Percentiles rank a stretch among this genome's conserved stretches.
These are phyloP conservation scores for Populus tomentosa DNA, from an alignment of 441 rosid genomes.

Conservation along the genomic window DNA sequence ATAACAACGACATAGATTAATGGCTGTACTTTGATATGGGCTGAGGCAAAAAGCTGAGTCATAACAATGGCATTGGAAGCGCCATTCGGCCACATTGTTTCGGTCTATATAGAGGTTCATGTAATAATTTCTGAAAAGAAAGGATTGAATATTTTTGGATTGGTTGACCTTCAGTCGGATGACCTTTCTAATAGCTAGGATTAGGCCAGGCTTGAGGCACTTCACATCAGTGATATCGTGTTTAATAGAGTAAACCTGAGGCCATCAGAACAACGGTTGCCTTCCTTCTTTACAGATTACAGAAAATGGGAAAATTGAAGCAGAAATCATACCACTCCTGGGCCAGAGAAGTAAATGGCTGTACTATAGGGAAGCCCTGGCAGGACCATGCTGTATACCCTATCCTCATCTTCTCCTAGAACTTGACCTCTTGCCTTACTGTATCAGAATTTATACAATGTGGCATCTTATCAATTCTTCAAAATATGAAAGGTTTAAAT, in stretches of 20 bases:
- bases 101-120: too few relatives aligned
- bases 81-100: too few relatives aligned
- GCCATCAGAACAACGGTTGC: slow-evolving; percentile 8
- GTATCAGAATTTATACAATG: slow-evolving; percentile 9
- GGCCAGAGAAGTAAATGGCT: slow-evolving; percentile 73
- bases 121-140: background rate
- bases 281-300: background rate
- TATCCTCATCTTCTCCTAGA: slow-evolving; percentile 82
- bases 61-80: too few relatives aligned
- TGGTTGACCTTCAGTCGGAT: slow-evolving; percentile 71
- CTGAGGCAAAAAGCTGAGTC: slow-evolving; percentile 7
- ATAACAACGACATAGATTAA: slow-evolving; percentile 3
- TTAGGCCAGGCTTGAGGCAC: slow-evolving; percentile 85
- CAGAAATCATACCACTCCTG: slow-evolving; percentile 59
- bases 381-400: slow-evolving; percentile 85
- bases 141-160: background rate
- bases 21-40: slow-evolving; percentile 15
- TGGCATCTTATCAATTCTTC: background rate
- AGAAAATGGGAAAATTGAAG: background rate
- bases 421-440: slow-evolving; percentile 85
- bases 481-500: background rate
- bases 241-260: slow-evolving; percentile 71
- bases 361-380: slow-evolving; percentile 89
- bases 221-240: slow-evolving; percentile 72
- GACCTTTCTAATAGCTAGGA: slow-evolving; percentile 81